Evolutionary conservation across 1,139 yeast genomes (phyloP).

Genomic region (Geotrichum restrictum): DNA sequence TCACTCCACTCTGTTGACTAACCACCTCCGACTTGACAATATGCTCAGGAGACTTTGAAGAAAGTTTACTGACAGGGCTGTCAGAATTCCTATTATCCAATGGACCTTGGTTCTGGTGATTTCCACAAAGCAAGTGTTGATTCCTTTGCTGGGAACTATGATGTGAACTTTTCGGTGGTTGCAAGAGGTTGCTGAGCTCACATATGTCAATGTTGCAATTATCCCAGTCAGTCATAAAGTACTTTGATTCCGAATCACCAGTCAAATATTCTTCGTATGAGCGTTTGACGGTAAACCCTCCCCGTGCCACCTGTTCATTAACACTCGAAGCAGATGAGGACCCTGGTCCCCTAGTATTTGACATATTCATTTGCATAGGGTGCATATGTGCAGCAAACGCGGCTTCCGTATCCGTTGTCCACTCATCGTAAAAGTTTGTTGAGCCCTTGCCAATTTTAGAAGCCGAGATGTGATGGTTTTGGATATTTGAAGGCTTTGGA

Average conservation of each 20-base stretch:
- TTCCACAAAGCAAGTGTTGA: background rate
- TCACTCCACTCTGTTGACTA: conserved; percentile 17
- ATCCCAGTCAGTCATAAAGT: conserved; percentile 40
- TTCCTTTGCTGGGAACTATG: background rate
- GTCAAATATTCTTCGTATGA: background rate
- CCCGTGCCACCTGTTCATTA: background rate
- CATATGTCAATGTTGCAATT: conserved; percentile 36
- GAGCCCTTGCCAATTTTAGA: background rate
- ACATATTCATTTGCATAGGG: background rate
- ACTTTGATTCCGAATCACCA: background rate
- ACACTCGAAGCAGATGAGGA: background rate
- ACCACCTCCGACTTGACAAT: background rate
- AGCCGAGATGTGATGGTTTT: background rate
- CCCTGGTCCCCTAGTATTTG: background rate
- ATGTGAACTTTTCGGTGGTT: conserved; percentile 38
- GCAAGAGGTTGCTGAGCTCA: conserved; percentile 34
- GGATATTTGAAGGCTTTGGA: background rate
- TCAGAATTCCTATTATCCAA: background rate
- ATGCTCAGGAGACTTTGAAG: background rate
- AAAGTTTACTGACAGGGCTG: too few species aligned
- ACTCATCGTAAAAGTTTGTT: background rate
- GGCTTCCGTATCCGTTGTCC: background rate
- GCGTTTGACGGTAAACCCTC: background rate
- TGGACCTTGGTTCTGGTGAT: background rate
- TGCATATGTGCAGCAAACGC: background rate